Evolutionary conservation across 768 basidiomycete genomes (phyloP).

Genomic region (Mycena amicta): DNA sequence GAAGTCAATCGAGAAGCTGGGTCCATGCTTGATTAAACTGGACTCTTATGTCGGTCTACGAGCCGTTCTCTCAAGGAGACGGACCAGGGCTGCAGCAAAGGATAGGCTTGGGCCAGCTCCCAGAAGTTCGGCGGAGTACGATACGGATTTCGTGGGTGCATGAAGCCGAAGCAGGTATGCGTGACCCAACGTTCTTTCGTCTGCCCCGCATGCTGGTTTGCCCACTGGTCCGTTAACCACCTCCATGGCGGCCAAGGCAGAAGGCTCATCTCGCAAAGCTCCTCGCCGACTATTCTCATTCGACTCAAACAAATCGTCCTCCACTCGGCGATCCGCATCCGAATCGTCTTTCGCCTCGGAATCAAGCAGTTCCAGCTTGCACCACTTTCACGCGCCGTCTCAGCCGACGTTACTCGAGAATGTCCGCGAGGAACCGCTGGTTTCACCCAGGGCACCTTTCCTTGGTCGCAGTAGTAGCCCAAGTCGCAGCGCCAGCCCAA

Average conservation of each 20-base stretch:
- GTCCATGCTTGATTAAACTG: constrained; percentile 25
- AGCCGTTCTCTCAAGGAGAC: constrained; percentile 21
- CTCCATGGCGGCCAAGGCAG: constrained; percentile 22
- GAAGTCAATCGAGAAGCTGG: constrained; percentile 64
- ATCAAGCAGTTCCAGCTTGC: constrained; percentile 8
- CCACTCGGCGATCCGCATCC: constrained; percentile 24
- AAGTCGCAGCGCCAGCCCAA: too few species aligned
- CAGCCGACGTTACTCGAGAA: constrained; percentile 7
- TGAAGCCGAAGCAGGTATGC: too few species aligned
- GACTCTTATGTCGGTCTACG: constrained; percentile 2
- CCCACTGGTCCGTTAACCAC: too few species aligned
- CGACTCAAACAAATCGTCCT: constrained; percentile 25
- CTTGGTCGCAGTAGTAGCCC: not conserved
- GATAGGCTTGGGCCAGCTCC: constrained; percentile 56
- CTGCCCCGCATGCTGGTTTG: too few species aligned
- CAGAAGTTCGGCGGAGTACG: constrained; percentile 54
- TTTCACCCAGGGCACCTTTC: not conserved
- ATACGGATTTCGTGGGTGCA: constrained; percentile 48
- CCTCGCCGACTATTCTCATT: constrained; percentile 29
- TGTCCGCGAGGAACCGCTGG: not conserved
- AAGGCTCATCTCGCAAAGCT: constrained; percentile 12
- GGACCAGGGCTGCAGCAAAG: constrained; percentile 58
- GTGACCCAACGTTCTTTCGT: too few species aligned
- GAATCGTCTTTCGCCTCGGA: constrained; percentile 15
- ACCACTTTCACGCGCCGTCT: constrained; percentile 13